Evolutionary conservation across 129 eudicot species (phyloP), one percentile per base, ranked within the genome.

Genomic region (Saussurea involucrata): DNA sequence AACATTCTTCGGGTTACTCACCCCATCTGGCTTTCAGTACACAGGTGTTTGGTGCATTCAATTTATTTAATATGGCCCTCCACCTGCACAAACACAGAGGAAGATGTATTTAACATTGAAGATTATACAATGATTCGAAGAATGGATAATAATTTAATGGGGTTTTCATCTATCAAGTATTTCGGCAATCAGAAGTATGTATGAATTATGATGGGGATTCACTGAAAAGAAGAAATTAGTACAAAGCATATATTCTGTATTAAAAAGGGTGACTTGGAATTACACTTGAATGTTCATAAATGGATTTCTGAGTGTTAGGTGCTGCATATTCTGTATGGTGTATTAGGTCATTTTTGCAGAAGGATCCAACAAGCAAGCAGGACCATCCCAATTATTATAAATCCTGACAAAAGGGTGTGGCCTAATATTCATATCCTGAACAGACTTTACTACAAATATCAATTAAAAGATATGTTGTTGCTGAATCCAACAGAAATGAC

Each of bases 371-470:
- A 70, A 61, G 57, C 61, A 70, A 61, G 57, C 11, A 77, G 76
- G 82, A 46, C 78, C 61, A 67, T 73, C 32, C 32, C 74, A 80
- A 68, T 80, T 58, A 80, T 80, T 66, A 67, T 67, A 75, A 66
- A 66, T 73, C 46, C 72, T 66, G 84, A 80, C 75, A 66, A 80
- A 73, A 46, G 83, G 77, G 79, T 66, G 57, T 80, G 79, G 74
- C 78, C 61, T 80, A 80, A 65, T 72, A 72, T 72, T 80, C 63
- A 80, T 63, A 21, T 73, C 60, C 32, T 72, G 66, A 63, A 71
- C 58, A 63, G 49, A 12, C 73, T 72, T 64, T 79, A 64, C 57
- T 13, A 17, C n/a, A 73, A 24, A 66, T 73, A 34, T 80, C 18
- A 53, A 33, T 24, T 5, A 32, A 20, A 72, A 65, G 24, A 22